Evolutionary conservation across 2,329 filamentous ascomycete species (phyloP), one percentile per base, ranked within the genome.

Genomic region (Penicillium aurantiogriseum): DNA sequence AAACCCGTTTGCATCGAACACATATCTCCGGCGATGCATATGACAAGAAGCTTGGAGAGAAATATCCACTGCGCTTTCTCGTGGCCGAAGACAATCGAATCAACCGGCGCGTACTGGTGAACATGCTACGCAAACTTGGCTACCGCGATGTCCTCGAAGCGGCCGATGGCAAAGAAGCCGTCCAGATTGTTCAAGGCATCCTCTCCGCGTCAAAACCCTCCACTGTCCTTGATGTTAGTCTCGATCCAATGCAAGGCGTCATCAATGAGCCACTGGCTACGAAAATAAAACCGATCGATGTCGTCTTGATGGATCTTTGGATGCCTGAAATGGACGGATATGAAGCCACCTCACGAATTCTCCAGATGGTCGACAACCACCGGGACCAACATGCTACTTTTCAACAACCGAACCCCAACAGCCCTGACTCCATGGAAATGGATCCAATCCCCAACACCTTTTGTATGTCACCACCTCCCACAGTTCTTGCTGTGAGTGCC

Each of bases 241-340:
- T 47, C 11, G 58, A 56, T n/a, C n/a, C 42, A 19, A 40, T 52
- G 11, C 61, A 63, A 25, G 58, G 61, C 25, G 55, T 66, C 2
- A 55, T 63, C n/a, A 63, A 61, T 2, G 11, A 64, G 60, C 48
- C 68, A 60, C 19, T 67, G 63, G 29, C 63, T 59, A 62, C 67
- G 43, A 71, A 74, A 42, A 59, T 69, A 11, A 77, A 75, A 55
- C 71, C 73, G 3, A 83, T 89, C 56, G 83, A 89, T 65, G 80
- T 88, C 2, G 80, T 90, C 25, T 74, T 90, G 43, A 90, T 90
- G 88, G 88, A 90, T 71, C 80, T 90, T 10, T 90, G 88, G 88
- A 90, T 90, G 86, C 88, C 88, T 0, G 79, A 85, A 62, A 86
- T 90, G 79, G 87, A 90, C 67, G 88, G 88, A 1, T 90, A 88